Conservation (phyloP, 805 yeast genomes). For the Candida oleophila region DNA sequence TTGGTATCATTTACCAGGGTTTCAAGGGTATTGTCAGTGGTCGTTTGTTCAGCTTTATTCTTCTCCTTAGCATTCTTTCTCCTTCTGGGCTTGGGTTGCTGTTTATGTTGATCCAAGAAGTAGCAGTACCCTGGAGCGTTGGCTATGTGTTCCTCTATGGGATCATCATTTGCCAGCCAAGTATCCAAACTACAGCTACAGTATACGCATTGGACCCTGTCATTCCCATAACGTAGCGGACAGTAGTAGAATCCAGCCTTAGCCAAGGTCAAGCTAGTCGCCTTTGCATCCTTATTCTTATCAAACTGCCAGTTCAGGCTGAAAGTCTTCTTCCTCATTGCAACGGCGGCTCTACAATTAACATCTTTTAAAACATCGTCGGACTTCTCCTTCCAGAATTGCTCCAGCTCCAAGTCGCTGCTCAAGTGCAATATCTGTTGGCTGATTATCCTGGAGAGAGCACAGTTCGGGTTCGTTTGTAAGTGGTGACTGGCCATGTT, state of each 20-base stretch:
- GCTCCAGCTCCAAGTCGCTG: not conserved
- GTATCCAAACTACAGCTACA: constrained; percentile 27
- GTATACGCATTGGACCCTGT: constrained; percentile 32
- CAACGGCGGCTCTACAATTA: constrained; percentile 21
- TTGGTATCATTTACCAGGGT: not conserved
- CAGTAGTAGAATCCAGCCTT: constrained; percentile 45
- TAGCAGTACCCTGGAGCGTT: constrained; percentile 23
- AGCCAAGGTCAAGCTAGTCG: constrained; percentile 41
- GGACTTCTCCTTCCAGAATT: constrained; percentile 2
- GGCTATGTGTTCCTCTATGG: constrained; percentile 52
- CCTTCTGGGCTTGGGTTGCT: constrained; percentile 2
- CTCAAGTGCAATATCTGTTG: constrained; percentile 10
- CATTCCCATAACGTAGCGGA: constrained; percentile 28
- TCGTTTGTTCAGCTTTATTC: not conserved
- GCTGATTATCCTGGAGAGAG: constrained; percentile 14
- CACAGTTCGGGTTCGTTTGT: constrained; percentile 17
- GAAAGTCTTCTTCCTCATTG: constrained; percentile 40
- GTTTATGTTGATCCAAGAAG: constrained; percentile 18
- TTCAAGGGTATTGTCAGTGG: not conserved
- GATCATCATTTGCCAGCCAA: constrained; percentile 69
- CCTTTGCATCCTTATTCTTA: constrained; percentile 31
- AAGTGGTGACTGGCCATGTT: constrained; percentile 19
- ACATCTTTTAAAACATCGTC: constrained; percentile 34
- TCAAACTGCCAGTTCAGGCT: constrained; percentile 45
- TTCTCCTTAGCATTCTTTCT: not conserved